Base-by-base conservation (phyloP, 83 land plant species). In the Picea mariana region DNA sequence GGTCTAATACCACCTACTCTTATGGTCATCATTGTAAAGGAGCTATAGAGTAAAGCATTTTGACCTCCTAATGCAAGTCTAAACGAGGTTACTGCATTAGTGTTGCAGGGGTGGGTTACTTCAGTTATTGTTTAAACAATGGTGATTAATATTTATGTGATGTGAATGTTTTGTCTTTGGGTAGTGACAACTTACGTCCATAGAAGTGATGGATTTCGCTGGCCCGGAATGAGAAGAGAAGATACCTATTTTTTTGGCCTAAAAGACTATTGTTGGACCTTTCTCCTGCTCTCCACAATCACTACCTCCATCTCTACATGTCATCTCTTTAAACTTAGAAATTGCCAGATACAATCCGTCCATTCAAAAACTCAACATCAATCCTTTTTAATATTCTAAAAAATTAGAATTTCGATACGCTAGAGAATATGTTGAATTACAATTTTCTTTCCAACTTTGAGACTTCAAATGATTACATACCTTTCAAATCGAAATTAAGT, bases 181-280 rank as follows among this genome's bases (percentile, higher is more conserved):
- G 8, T 44, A 44, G 8, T 44, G 7, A 44, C 34, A 34, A 34
- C 1, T 40, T 11, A 72, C 16, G 83, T 26, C 84, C 88, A 85
- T 55, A 83, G 9, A 11, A 80, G 71, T 2, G 86, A 84, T 12
- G 84, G 75, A 83, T 80, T 91, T 79, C 85, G 81, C 38, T 88
- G 88, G 23, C 90, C 93, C 31, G 88, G 44, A 9, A 91, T 83
- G 64, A 91, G 82, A 8, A 91, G 83, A 17, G 90, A 83, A 3
- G 61, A 87, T 40, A 68, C 81, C 1, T 82, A 86, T n/a, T 21
- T 34, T 73, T 80, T 83, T 83, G 9, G 93, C 93, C 77, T 78
- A 87, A 80, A 85, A 87, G 13, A 88, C 93, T 23, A 91, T 88
- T 17, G 81, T 55, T 49, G 87, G 87, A 52, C 89, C 93, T 84